Evolutionary conservation across 169 alveolate genomes (phyloP).

Genomic region (Babesia divergens): DNA sequence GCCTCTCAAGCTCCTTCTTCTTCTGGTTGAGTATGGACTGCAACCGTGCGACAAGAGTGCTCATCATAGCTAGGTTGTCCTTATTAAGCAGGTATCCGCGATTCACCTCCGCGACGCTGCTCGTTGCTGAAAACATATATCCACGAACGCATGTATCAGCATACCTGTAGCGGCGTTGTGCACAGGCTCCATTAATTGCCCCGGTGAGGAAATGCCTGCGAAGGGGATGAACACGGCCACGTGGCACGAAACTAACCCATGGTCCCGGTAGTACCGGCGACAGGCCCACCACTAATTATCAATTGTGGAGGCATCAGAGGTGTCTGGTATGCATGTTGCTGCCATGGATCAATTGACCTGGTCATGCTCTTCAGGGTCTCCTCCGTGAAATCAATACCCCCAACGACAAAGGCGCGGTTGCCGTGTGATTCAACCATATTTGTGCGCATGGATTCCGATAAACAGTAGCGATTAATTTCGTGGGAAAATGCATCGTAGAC

Average conservation of each 20-base stretch:
- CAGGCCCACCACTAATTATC: neutral
- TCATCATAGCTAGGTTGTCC: conserved; percentile 5
- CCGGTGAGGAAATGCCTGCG: conserved; percentile 18
- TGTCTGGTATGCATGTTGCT: neutral
- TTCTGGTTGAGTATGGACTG: conserved; percentile 1
- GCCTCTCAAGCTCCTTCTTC: conserved; percentile 1
- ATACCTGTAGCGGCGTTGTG: neutral
- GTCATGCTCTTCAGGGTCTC: conserved; percentile 54
- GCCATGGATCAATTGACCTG: conserved; percentile 16
- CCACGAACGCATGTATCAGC: neutral
- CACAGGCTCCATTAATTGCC: neutral
- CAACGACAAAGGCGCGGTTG: conserved; percentile 54
- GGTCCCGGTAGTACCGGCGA: neutral
- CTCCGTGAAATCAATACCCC: conserved; percentile 67
- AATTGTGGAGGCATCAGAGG: neutral
- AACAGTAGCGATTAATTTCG: conserved; percentile 45
- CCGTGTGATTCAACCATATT: neutral
- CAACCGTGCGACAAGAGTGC: conserved; percentile 1
- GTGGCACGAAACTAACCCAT: neutral
- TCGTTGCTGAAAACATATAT: neutral
- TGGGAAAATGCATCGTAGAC: conserved; percentile 48
- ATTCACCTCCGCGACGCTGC: neutral
- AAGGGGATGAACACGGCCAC: neutral
- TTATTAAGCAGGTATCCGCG: conserved; percentile 11
- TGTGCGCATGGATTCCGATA: conserved; percentile 30